Evolutionary conservation across 768 basidiomycete species (phyloP).

Genomic region (Boletus rubescentipes): DNA sequence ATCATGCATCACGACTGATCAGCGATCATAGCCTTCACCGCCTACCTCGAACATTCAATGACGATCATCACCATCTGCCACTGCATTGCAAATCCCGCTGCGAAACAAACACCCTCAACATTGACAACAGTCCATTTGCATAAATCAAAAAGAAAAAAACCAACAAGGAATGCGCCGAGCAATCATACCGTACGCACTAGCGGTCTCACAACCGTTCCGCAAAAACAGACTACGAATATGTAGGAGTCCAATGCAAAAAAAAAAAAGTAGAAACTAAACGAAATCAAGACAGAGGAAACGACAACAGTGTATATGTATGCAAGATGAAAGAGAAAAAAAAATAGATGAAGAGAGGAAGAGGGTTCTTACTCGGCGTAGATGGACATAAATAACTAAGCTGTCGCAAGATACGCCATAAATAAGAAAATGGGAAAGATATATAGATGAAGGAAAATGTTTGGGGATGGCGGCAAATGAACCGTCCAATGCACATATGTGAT

Average conservation of each 20-base stretch:
- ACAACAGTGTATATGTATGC: constrained; percentile 6
- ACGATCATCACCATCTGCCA: too few species aligned
- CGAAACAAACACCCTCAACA: background rate
- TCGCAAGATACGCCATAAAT: constrained; percentile 35
- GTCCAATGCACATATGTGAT: constrained; percentile 31
- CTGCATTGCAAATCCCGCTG: background rate
- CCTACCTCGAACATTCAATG: too few species aligned
- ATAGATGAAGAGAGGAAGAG: background rate
- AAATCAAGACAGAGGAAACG: background rate
- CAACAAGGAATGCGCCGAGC: constrained; percentile 21
- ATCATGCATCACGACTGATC: too few species aligned
- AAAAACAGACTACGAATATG: constrained; percentile 1
- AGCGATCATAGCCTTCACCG: too few species aligned
- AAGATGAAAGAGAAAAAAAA: background rate
- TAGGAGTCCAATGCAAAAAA: constrained; percentile 19
- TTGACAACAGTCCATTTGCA: constrained; percentile 11
- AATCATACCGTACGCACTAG: constrained; percentile 22
- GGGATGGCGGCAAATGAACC: constrained; percentile 25
- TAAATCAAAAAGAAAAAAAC: constrained; percentile 12
- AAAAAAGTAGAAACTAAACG: background rate
- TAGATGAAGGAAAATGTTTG: constrained; percentile 14
- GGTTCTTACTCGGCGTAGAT: constrained; percentile 25
- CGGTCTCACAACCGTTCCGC: constrained; percentile 21
- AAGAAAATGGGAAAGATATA: constrained; percentile 11
- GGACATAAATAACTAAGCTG: constrained; percentile 30